phyloP scores from a whole-genome alignment of 202 grass and related monocot genomes.

The Panicum hallii region DNA sequence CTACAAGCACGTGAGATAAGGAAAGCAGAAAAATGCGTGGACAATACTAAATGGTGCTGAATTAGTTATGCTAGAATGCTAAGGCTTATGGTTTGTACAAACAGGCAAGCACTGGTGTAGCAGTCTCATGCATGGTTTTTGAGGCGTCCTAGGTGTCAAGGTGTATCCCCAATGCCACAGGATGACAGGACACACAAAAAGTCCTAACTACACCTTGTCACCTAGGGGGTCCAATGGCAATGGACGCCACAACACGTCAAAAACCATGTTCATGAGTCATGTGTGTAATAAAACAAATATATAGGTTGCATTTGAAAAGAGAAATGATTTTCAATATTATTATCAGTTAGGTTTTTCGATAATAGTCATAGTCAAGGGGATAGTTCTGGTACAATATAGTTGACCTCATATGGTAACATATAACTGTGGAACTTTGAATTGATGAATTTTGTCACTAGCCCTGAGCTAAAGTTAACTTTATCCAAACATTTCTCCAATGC shows the following conservation, averaged over 20 bases:
- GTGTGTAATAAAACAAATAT: neutral
- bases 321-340: neutral
- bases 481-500: slow-evolving; percentile 17
- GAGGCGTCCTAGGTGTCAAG: neutral
- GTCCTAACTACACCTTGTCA: neutral
- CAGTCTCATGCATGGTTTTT: neutral
- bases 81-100: slow-evolving; percentile 20
- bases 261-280: neutral
- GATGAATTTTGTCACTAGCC: neutral
- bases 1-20: slow-evolving; percentile 21
- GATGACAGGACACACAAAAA: neutral
- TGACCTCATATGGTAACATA: neutral
- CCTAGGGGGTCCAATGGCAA: neutral
- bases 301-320: neutral
- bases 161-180: neutral
- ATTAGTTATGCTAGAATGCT: slow-evolving; percentile 10
- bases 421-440: neutral
- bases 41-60: slow-evolving; percentile 29
- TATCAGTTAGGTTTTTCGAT: slow-evolving; percentile 5
- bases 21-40: neutral
- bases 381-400: slow-evolving; percentile 12
- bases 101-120: neutral
- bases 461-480: neutral
- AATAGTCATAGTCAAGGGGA: neutral
- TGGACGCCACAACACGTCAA: neutral